Base-by-base conservation (phyloP, 2,329 filamentous ascomycete genomes). In the Verticillium nonalfalfae region DNA sequence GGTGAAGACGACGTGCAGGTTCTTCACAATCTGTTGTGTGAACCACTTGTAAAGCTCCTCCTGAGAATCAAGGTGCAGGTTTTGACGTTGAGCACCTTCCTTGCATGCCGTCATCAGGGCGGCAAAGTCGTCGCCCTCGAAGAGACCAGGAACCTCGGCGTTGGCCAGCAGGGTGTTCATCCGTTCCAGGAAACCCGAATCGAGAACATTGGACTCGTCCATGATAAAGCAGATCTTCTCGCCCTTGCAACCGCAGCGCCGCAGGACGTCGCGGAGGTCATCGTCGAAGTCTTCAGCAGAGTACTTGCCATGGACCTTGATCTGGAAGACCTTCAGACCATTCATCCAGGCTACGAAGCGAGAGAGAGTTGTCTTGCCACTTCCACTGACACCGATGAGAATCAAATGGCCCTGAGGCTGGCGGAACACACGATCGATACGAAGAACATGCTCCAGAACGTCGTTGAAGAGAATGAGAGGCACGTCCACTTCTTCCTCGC, bases 11-110 rank as follows among this genome's bases (percentile, higher is more conserved):
- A 99, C 95, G 71, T 99, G 95, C 50, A 99, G 79, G 72, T 99
- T 99, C 81, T 97, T 97, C 73, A 99, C 91, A 70, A 99, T 98
- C 75, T 99, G 95, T 70, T 96, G 91, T 0, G 96, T 99, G 79
- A 99, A 99, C 95, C 95, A 99, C 79, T 98, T 98, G 83, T 99
- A 99, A n/a, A 99, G 82, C 75, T 99, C 95, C 78, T 99, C 96
- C 68, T 97, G 93, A 1, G 95, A 98, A 77, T 99, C 95, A 1
- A 99, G 85, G 62, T 98, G 87, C 62, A 98, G 83, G 57, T 95
- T 95, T 79, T 99, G 95, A 64, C 93, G 89, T 74, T 99, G 95
- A 21, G 95, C 94, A 63, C 95, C 96, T 78, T 99, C 95, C 75
- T 97, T 98, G 81, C 96, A 99, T 60, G 93, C 93, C 33, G 96